A percentile compares a stretch with the other conserved stretches of the same genome.
Conservation (phyloP, 1,139 yeast species). For the Suhomyces panamericanus region DNA sequence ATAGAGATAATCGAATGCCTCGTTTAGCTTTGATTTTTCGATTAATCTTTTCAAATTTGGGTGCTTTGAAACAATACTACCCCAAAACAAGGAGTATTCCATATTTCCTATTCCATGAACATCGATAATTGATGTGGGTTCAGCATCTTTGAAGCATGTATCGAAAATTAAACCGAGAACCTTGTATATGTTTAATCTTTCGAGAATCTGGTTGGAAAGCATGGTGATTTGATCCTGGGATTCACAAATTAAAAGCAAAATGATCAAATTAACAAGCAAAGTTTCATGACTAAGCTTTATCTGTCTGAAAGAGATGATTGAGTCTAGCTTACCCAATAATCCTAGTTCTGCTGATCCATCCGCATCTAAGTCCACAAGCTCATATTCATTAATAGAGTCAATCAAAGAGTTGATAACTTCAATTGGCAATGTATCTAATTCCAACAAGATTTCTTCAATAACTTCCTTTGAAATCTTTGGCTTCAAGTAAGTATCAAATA, state of each 20-base stretch:
- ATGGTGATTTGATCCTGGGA: slow-evolving; percentile 27
- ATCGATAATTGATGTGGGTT: slow-evolving; percentile 12
- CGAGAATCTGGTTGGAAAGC: slow-evolving; percentile 29
- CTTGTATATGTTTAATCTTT: slow-evolving; percentile 26
- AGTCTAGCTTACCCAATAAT: slow-evolving; percentile 23
- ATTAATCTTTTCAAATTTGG: slow-evolving; percentile 25
- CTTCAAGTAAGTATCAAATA: slow-evolving; percentile 26
- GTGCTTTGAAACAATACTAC: slow-evolving; percentile 23
- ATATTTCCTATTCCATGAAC: slow-evolving; percentile 16
- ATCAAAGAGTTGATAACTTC: slow-evolving; percentile 28
- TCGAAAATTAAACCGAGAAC: slow-evolving; percentile 30
- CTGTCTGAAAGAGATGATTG: slow-evolving; percentile 27
- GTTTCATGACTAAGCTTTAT: slow-evolving; percentile 30
- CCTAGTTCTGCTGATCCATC: slow-evolving; percentile 14
- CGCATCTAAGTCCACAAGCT: slow-evolving; percentile 6
- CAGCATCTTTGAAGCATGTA: slow-evolving; percentile 22
- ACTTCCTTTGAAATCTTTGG: slow-evolving; percentile 28
- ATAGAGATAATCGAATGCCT: slow-evolving; percentile 30
- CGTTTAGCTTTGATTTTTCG: slow-evolving; percentile 21
- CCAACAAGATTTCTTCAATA: slow-evolving; percentile 21
- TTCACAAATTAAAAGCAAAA: slow-evolving; percentile 40
- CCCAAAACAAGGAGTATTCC: slow-evolving; percentile 32
- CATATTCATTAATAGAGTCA: slow-evolving; percentile 18
- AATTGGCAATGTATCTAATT: slow-evolving; percentile 28
- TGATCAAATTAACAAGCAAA: slow-evolving; percentile 26